A percentile compares a stretch with the other conserved stretches of the same genome.
These are phyloP conservation scores for Drosera capensis DNA, from an alignment of 148 eudicot genomes.

Conservation along the genomic window DNA sequence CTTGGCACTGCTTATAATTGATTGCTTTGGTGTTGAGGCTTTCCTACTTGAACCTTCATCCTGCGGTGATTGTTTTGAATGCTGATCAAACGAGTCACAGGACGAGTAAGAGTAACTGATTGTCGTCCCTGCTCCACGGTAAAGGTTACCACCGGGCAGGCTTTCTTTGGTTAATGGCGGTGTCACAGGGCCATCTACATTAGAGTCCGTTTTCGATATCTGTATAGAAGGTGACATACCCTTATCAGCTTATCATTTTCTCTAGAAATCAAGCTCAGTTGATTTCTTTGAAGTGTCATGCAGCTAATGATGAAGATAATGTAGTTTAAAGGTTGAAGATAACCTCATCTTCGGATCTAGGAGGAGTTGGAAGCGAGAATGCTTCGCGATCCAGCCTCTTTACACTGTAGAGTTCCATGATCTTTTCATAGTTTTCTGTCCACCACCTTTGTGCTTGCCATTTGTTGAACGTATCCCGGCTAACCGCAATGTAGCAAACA, in stretches of 20 bases:
- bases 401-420: constrained; percentile 91
- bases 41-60: constrained; percentile 48
- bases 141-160: constrained; percentile 50
- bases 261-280: no score
- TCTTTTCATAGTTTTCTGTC: constrained; percentile 85
- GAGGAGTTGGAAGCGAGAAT: constrained; percentile 73
- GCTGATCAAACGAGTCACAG: constrained; percentile 71
- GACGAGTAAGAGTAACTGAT: constrained; percentile 73
- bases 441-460: constrained; percentile 99
- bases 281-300: no score
- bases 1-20: constrained; percentile 67
- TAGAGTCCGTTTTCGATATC: constrained; percentile 57
- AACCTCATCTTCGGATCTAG: constrained; percentile 73
- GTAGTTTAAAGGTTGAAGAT: constrained; percentile 3
- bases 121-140: constrained; percentile 32
- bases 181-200: constrained; percentile 58
- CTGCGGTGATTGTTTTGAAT: constrained; percentile 35
- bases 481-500: constrained; percentile 17
- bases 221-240: no score
- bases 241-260: no score
- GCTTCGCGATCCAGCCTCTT: constrained; percentile 79
- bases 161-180: constrained; percentile 71
- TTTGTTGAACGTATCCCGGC: constrained; percentile 88
- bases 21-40: constrained; percentile 71
- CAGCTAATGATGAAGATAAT: no score